These are phyloP conservation scores for Penicillium maclennaniae DNA, from an alignment of 495 filamentous ascomycete genomes.

Conservation along the genomic window DNA sequence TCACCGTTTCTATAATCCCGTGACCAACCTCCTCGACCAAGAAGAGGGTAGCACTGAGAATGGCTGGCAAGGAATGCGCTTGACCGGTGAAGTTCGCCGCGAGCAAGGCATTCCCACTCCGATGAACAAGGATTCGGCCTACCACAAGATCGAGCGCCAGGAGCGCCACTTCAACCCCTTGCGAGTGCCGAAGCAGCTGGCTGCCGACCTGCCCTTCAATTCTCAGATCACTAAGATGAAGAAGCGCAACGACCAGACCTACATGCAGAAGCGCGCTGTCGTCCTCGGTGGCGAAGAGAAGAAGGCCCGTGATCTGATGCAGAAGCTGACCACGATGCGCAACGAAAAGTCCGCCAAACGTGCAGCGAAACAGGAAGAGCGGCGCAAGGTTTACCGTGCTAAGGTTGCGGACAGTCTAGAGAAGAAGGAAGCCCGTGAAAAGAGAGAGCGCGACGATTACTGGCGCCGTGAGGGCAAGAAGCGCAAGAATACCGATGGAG, in stretches of 20 bases:
- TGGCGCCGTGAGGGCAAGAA: slow-evolving; percentile 96
- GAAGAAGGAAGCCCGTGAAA: slow-evolving; percentile 78
- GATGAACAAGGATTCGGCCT: slow-evolving; percentile 70
- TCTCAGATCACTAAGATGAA: slow-evolving; percentile 83
- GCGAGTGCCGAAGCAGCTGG: slow-evolving; percentile 78
- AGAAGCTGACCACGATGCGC: slow-evolving; percentile 85
- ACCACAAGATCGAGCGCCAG: slow-evolving; percentile 75
- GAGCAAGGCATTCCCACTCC: slow-evolving; percentile 74
- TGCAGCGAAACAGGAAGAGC: slow-evolving; percentile 76
- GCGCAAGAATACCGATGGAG: slow-evolving; percentile 60
- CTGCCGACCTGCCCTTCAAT: slow-evolving; percentile 84
- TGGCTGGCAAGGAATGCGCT: slow-evolving; percentile 81
- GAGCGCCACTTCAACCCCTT: slow-evolving; percentile 91
- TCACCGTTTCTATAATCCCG: slow-evolving; percentile 93
- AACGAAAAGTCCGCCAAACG: slow-evolving; percentile 88
- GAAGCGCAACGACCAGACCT: slow-evolving; percentile 75
- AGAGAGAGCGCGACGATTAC: slow-evolving; percentile 86
- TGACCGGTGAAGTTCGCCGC: slow-evolving; percentile 89
- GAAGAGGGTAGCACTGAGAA: slow-evolving; percentile 32
- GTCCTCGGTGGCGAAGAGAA: slow-evolving; percentile 81
- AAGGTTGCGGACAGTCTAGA: slow-evolving; percentile 76
- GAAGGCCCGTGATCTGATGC: slow-evolving; percentile 82
- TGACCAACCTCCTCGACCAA: slow-evolving; percentile 76
- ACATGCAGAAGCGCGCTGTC: slow-evolving; percentile 90
- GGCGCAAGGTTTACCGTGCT: slow-evolving; percentile 69